Base-by-base conservation (phyloP, 306 rosid genomes). In the Prunus persica region DNA sequence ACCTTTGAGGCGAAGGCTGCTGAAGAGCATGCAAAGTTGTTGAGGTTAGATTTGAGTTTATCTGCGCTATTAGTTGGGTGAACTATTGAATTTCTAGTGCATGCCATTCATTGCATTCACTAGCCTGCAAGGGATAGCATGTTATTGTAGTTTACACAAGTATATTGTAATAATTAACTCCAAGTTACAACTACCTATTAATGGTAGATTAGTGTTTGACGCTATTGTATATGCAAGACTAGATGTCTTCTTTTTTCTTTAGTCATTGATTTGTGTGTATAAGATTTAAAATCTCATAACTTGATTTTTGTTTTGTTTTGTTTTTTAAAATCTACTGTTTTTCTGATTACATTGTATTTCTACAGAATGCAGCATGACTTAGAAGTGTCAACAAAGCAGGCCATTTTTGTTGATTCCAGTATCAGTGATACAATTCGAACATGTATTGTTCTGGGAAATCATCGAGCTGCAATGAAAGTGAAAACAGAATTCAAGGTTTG, bases 371-470 rank as follows among this genome's bases (percentile, higher is more conserved):
- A 95, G 76, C 96, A 95, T 63, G 98, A 90, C 65, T 81, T 95
- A 76, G 97, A 95, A 87, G 96, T 90, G 76, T 65, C 84, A 77
- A 95, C 97, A 66, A 95, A 95, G 92, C 98, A 92, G 77, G 93
- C 98, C 62, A 95, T 95, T 80, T 95, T 95, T 86, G 97, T 95
- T 78, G 98, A 95, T 82, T 92, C 98, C 62, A 95, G 98, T 81
- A 87, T 95, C 56, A 95, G 93, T 61, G 98, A 95, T 86, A 95
- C 97, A 65, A 92, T 95, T 68, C 96, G 97, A 8, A 95, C 98
- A 6, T 95, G 98, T 86, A 95, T 95, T 76, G 98, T 95, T 79
- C 87, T 92, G 85, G 98, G 98, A 82, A 95, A 95, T 81, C 89
- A 95, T 83, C 90, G 95, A 82, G 97, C 98, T 57, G 98, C 97